These are phyloP conservation scores for Macrolepiota albuminosa DNA, from an alignment of 768 basidiomycete species.

Conservation along the genomic window DNA sequence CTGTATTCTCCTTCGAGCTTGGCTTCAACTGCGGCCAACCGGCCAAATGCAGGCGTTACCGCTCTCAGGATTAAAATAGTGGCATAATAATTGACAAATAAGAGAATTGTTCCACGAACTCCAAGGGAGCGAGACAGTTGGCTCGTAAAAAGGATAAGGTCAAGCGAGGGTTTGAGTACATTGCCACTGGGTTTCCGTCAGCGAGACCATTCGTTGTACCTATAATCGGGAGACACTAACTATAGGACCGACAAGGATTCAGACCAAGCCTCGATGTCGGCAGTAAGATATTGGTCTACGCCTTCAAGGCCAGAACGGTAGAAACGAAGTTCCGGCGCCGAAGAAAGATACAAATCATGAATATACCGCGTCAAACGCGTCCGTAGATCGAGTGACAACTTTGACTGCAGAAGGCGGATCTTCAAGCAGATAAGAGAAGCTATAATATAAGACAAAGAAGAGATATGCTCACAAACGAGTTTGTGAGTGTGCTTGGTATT, in stretches of 20 bases:
- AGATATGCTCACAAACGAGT: constrained; percentile 66
- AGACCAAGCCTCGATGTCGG: constrained; percentile 87
- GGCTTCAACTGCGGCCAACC: constrained; percentile 83
- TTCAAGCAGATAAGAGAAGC: constrained; percentile 21
- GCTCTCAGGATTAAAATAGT: constrained; percentile 79
- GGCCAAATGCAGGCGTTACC: constrained; percentile 91
- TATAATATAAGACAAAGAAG: not conserved
- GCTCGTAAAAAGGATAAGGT: constrained; percentile 86
- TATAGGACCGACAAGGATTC: constrained; percentile 84
- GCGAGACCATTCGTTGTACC: not conserved
- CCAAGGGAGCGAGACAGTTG: constrained; percentile 88
- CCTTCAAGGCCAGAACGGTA: constrained; percentile 64
- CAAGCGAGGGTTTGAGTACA: constrained; percentile 86
- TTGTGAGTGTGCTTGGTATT: constrained; percentile 92
- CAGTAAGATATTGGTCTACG: constrained; percentile 89
- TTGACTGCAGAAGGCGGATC: constrained; percentile 88
- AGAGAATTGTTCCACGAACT: constrained; percentile 70
- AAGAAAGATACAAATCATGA: constrained; percentile 87
- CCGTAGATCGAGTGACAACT: constrained; percentile 75
- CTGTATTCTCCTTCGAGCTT: constrained; percentile 89
- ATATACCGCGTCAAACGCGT: constrained; percentile 88
- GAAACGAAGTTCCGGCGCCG: constrained; percentile 66
- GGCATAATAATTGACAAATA: constrained; percentile 82
- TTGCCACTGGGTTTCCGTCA: constrained; percentile 60
- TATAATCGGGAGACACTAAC: constrained; percentile 43